Evolutionary conservation across 495 filamentous ascomycete species (phyloP).

Genomic region (Penicillium cinerascens): DNA sequence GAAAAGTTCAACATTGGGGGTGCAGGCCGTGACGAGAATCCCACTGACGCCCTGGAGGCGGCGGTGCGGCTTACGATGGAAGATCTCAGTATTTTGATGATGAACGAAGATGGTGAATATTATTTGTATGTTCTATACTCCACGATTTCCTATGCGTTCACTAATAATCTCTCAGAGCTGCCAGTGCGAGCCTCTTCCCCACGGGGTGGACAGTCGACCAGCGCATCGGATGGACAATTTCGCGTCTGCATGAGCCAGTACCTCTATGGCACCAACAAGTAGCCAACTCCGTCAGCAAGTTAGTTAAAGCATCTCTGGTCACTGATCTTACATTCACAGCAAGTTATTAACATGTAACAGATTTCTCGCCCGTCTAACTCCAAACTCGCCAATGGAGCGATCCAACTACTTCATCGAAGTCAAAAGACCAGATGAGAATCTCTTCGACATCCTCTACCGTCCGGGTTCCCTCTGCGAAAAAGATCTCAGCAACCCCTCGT

Average conservation of each 20-base stretch:
- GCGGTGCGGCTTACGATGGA: constrained; percentile 57
- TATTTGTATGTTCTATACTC: constrained; percentile 41
- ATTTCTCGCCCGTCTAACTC: constrained; percentile 47
- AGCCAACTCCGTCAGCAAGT: constrained; percentile 51
- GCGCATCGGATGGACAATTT: constrained; percentile 53
- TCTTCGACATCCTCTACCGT: constrained; percentile 41
- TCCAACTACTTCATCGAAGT: constrained; percentile 54
- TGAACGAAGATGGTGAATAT: constrained; percentile 46
- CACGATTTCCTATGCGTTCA: background rate
- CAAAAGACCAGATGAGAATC: constrained; percentile 38
- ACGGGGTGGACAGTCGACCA: constrained; percentile 55
- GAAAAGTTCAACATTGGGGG: constrained; percentile 43
- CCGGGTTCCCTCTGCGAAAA: constrained; percentile 32
- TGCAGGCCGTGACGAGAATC: constrained; percentile 21
- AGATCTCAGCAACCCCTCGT: constrained; percentile 27
- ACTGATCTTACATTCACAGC: background rate
- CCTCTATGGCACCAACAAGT: constrained; percentile 54
- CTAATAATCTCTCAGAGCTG: constrained; percentile 33
- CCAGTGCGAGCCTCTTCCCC: constrained; percentile 56
- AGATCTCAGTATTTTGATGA: constrained; percentile 53
- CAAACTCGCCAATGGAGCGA: constrained; percentile 49
- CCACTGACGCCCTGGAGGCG: constrained; percentile 48
- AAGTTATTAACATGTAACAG: constrained; percentile 20
- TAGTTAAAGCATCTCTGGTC: constrained; percentile 11
- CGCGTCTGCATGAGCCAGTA: constrained; percentile 49